phyloP scores from a whole-genome alignment of 306 rosid genomes.

The Fragaria iinumae region DNA sequence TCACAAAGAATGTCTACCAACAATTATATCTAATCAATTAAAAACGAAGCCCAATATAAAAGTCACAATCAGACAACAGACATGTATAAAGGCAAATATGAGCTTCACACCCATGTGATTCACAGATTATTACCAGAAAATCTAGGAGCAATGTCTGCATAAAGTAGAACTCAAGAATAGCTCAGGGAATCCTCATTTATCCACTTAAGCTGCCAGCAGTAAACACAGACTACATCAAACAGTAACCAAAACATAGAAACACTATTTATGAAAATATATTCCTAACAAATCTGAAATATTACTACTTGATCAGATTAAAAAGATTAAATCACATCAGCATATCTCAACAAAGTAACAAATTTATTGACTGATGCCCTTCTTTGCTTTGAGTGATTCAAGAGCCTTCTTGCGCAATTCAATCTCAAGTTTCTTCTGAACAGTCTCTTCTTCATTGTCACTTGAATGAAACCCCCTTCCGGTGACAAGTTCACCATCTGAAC shows the following conservation, averaged over 20 bases:
- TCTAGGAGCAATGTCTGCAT: constrained; percentile 43
- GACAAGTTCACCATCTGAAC: constrained; percentile 54
- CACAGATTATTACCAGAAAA: constrained; percentile 48
- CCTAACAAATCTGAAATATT: constrained; percentile 28
- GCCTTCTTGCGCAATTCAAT: constrained; percentile 92
- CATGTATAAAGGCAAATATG: constrained; percentile 7
- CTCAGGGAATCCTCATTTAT: constrained; percentile 54
- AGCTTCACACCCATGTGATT: constrained; percentile 14
- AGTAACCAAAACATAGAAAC: constrained; percentile 23
- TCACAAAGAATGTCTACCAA: background rate
- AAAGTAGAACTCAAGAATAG: constrained; percentile 46
- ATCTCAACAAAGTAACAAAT: constrained; percentile 18
- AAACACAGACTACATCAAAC: constrained; percentile 43
- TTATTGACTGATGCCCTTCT: constrained; percentile 46
- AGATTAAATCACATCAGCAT: constrained; percentile 2
- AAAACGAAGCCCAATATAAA: background rate
- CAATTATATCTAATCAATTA: background rate
- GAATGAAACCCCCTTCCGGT: constrained; percentile 45
- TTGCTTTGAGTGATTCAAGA: constrained; percentile 71
- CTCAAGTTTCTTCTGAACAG: constrained; percentile 77
- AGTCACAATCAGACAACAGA: background rate
- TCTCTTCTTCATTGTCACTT: constrained; percentile 54
- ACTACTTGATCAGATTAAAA: constrained; percentile 15
- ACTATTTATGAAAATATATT: constrained; percentile 26
- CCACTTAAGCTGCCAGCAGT: constrained; percentile 54